phyloP scores from a whole-genome alignment of 441 rosid species.

The Syzygium syzygioides region DNA sequence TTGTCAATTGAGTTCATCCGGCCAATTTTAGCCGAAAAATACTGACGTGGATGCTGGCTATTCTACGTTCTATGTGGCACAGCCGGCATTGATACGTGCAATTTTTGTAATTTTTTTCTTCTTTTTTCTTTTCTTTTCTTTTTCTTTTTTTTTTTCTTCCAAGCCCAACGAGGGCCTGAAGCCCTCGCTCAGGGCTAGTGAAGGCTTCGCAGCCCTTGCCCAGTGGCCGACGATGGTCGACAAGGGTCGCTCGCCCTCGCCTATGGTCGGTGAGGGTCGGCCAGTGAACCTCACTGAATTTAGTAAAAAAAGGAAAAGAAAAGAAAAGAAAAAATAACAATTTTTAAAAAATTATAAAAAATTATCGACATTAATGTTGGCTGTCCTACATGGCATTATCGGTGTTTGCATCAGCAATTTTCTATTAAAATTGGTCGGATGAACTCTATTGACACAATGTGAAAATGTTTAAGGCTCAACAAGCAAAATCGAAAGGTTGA shows the following conservation, averaged over 20 bases:
- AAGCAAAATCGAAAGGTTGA: background rate
- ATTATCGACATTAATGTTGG: rapidly evolving
- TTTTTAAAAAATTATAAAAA: background rate
- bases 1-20: rapidly evolving
- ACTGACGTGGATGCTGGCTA: rapidly evolving
- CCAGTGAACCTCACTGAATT: no score
- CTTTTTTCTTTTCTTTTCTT: background rate
- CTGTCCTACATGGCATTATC: background rate
- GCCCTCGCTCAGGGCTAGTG: no score
- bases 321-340: no score
- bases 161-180: no score
- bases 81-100: rapidly evolving
- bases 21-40: background rate
- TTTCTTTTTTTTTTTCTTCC: rapidly evolving
- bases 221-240: no score
- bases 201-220: no score
- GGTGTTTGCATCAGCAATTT: rapidly evolving
- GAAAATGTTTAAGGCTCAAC: background rate
- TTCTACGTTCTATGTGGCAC: rapidly evolving
- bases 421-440: rapidly evolving
- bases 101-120: background rate
- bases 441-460: rapidly evolving
- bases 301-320: background rate
- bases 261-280: no score
- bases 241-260: no score